phyloP scores from a whole-genome alignment of 805 yeast species.

The Dipodascopsis uninucleata region DNA sequence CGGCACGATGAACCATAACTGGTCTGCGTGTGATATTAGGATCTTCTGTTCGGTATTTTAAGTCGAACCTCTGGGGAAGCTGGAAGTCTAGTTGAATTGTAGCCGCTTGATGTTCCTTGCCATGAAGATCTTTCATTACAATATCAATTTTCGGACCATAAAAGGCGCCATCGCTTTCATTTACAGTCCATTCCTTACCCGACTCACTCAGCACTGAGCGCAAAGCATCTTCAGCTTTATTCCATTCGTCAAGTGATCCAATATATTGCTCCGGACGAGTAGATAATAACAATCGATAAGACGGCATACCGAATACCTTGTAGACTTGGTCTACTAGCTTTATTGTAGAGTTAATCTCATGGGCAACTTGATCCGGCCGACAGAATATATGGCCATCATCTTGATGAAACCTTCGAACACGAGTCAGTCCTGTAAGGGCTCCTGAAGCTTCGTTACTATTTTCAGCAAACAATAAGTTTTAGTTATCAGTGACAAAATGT shows the following conservation, averaged over 20 bases:
- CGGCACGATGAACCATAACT: conserved; percentile 94
- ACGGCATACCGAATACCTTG: conserved; percentile 86
- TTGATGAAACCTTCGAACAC: conserved; percentile 98
- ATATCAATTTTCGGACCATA: conserved; percentile 98
- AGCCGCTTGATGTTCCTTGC: conserved; percentile 98
- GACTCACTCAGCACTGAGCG: conserved; percentile 77
- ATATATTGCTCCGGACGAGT: conserved; percentile 96
- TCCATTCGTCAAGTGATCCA: conserved; percentile 93
- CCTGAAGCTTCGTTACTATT: conserved; percentile 80
- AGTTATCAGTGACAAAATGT: background rate
- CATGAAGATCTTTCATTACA: conserved; percentile 88
- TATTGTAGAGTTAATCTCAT: conserved; percentile 77
- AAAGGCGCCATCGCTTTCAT: conserved; percentile 94
- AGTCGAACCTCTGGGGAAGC: conserved; percentile 87
- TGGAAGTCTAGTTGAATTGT: conserved; percentile 99
- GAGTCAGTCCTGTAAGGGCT: conserved; percentile 89
- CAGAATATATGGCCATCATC: conserved; percentile 99
- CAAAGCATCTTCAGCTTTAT: conserved; percentile 80
- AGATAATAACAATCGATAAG: conserved; percentile 90
- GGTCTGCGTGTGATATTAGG: conserved; percentile 52
- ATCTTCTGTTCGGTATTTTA: conserved; percentile 72
- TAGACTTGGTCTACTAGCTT: conserved; percentile 82
- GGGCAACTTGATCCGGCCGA: conserved; percentile 82
- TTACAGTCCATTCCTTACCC: conserved; percentile 90
- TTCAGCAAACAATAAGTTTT: background rate